Evolutionary conservation across 371 early-diverging fungal genomes (phyloP), one percentile per base, ranked within the genome.

Genomic region (Mucor saturninus): DNA sequence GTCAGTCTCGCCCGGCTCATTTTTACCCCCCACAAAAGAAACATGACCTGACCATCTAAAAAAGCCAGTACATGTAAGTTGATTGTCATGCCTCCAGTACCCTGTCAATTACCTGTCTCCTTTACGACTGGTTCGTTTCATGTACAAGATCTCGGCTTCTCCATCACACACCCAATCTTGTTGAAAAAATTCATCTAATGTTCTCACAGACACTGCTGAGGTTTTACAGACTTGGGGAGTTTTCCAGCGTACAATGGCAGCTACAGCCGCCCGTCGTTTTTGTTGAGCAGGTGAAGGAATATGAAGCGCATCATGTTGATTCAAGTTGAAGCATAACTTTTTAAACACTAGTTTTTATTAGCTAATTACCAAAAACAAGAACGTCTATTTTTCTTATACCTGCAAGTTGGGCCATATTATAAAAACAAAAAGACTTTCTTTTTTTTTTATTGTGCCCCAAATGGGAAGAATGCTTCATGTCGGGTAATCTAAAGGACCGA

Each of bases 11-110:
- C 68, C 72, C 9, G 75, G 64, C 57, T 90, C 89, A 14, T 81
- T 80, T 60, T 88, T 89, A 15, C 92, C 92, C 3, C 92, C 92
- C 1, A 89, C 89, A 64, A 90, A 87, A 2, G 89, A 87, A 51
- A 90, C 89, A 79, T 91, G 92, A 6, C 90, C 90, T 40, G 86
- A 86, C 90, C 91, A 80, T 55, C 80, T 79, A 29, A 8, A 35
- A 35, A 35, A 35, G 8, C 21, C 21, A 21, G 21, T 21, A 21
- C 21, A 21, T 21, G 21, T 21, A 1, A 21, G 21, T 21, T 21
- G 21, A 21, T 0, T 21, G 21, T 21, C 21, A 21, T 21, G 21
- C 0, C 21, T 21, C 21, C 21, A 21, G 21, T 21, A 21, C 21
- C 21, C 21, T 48, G 26, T 48, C 29, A 5, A 42, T 45, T 63